phyloP scores from a whole-genome alignment of 371 early-diverging fungal genomes.

The Neoconidiobolus thromboides region DNA sequence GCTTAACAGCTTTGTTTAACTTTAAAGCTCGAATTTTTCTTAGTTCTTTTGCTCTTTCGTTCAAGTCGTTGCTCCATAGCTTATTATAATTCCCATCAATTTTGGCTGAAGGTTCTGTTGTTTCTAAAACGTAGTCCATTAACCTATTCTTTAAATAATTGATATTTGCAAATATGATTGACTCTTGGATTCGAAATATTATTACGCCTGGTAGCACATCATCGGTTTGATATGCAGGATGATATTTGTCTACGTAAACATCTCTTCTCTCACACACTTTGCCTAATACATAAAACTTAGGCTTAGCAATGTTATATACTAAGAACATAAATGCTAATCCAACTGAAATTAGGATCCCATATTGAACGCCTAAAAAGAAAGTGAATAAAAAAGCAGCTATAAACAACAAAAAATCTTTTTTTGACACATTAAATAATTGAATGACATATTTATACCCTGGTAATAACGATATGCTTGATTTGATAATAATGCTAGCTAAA shows the following conservation, averaged over 20 bases:
- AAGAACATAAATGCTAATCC: constrained; percentile 35
- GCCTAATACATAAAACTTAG: constrained; percentile 21
- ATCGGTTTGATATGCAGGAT: not conserved
- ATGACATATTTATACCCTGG: constrained; percentile 13
- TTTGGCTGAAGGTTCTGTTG: not conserved
- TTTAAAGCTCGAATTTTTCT: not conserved
- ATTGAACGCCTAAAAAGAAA: constrained; percentile 36
- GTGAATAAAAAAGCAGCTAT: constrained; percentile 34
- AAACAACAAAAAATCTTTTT: constrained; percentile 30
- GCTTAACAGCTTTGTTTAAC: not conserved
- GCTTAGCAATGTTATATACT: constrained; percentile 46
- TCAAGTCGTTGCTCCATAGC: constrained; percentile 12
- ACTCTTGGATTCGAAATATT: constrained; percentile 21
- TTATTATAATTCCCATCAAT: constrained; percentile 1
- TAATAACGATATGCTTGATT: constrained; percentile 25
- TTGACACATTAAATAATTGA: constrained; percentile 15
- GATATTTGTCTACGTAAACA: not conserved
- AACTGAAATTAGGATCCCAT: constrained; percentile 43
- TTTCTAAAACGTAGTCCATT: not conserved
- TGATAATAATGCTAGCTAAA: constrained; percentile 22
- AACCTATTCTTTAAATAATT: constrained; percentile 11
- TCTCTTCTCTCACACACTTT: constrained; percentile 10
- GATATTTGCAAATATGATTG: constrained; percentile 30
- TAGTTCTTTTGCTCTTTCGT: not conserved
- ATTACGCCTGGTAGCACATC: constrained; percentile 17